These are phyloP conservation scores for Chenopodium quinoa DNA, from an alignment of 148 eudicot species.

Conservation along the genomic window DNA sequence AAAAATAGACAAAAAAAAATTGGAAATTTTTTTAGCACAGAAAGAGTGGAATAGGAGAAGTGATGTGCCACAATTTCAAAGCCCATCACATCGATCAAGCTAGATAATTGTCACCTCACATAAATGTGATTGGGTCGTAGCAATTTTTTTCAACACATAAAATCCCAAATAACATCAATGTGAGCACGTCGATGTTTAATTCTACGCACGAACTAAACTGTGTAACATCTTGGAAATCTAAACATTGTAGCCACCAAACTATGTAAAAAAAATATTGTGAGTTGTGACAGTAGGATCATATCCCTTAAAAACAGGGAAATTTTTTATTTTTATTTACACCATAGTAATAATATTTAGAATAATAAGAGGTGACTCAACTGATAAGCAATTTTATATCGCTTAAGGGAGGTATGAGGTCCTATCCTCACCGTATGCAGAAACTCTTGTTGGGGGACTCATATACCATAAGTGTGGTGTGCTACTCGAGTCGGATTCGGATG, in stretches of 20 bases:
- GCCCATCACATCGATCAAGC: slow-evolving; percentile 16
- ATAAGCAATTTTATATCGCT: too few species aligned
- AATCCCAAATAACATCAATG: too few species aligned
- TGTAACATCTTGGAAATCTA: background rate
- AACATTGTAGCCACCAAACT: background rate
- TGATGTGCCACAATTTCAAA: background rate
- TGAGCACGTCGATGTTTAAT: background rate
- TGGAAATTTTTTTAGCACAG: background rate
- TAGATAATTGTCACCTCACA: background rate
- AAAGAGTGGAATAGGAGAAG: background rate
- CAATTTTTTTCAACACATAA: too few species aligned
- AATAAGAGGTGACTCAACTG: too few species aligned
- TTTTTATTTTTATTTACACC: too few species aligned
- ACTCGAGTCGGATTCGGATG: too few species aligned
- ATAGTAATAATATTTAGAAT: too few species aligned
- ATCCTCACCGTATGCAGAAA: too few species aligned
- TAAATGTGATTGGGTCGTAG: background rate
- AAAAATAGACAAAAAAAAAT: background rate
- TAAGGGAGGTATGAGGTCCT: too few species aligned
- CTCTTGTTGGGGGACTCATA: too few species aligned
- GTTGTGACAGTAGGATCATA: background rate
- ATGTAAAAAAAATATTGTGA: background rate
- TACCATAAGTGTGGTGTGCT: too few species aligned
- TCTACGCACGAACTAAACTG: slow-evolving; percentile 8
- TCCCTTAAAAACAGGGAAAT: background rate